phyloP scores from a whole-genome alignment of 257 asterid genomes.

The Gentiana dahurica region DNA sequence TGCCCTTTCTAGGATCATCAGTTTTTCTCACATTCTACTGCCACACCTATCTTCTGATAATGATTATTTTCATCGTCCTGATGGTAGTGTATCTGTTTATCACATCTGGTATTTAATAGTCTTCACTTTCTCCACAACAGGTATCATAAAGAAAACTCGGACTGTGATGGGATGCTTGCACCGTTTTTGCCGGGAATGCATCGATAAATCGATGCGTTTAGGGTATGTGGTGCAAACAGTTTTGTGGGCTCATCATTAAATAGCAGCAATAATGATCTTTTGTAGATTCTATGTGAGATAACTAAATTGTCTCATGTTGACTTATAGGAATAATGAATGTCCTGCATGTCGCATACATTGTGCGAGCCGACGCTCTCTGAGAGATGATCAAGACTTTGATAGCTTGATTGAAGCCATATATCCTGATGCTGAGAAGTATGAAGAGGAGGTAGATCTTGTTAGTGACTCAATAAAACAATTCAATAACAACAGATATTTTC shows the following conservation, averaged over 20 bases:
- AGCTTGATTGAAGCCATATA: slow-evolving; percentile 23
- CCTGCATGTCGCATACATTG: slow-evolving; percentile 52
- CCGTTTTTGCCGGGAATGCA: slow-evolving; percentile 57
- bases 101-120: background rate
- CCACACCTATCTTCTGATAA: background rate
- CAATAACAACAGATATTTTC: background rate
- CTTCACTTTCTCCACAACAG: slow-evolving; percentile 14
- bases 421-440: slow-evolving; percentile 35
- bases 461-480: background rate
- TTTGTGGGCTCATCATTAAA: background rate
- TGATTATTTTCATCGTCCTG: background rate
- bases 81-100: background rate
- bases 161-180: slow-evolving; percentile 50
- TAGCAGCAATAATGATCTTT: background rate
- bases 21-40: background rate
- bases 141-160: slow-evolving; percentile 42
- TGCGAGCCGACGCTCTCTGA: slow-evolving; percentile 42
- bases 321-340: slow-evolving; percentile 42
- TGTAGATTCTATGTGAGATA: slow-evolving; percentile 1
- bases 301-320: background rate
- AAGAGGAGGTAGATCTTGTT: slow-evolving; percentile 30
- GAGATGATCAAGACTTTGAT: slow-evolving; percentile 42
- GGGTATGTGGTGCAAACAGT: slow-evolving; percentile 24
- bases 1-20: background rate
- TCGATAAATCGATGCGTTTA: slow-evolving; percentile 47